phyloP scores from a whole-genome alignment of 441 rosid species.

The Capsella rubella region DNA sequence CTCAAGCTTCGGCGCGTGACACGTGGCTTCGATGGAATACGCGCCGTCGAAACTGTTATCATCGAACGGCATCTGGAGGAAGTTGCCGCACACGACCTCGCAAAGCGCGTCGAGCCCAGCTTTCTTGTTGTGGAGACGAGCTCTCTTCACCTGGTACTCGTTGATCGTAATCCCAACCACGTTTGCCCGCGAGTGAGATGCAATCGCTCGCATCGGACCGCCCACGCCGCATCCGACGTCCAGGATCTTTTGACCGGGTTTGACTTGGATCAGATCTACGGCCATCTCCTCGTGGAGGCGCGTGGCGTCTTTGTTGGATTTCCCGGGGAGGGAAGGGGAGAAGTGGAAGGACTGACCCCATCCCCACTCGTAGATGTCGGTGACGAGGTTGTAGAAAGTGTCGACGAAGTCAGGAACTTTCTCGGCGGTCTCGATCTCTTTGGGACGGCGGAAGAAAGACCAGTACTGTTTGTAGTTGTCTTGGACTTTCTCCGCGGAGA shows the following conservation, averaged over 20 bases:
- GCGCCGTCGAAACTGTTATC: slow-evolving; percentile 88
- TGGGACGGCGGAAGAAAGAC: slow-evolving; percentile 89
- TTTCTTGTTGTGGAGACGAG: slow-evolving; percentile 73
- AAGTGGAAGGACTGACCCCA: slow-evolving; percentile 99
- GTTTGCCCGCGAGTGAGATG: slow-evolving; percentile 76
- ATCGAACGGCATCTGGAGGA: slow-evolving; percentile 80
- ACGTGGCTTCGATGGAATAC: slow-evolving; percentile 92
- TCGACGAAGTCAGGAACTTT: slow-evolving; percentile 89
- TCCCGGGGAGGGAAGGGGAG: slow-evolving; percentile 74
- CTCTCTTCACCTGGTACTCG: slow-evolving; percentile 85
- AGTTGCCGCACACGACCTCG: slow-evolving; percentile 88
- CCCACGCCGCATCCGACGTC: slow-evolving; percentile 96
- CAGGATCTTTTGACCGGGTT: slow-evolving; percentile 62
- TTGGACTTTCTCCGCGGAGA: slow-evolving; percentile 79
- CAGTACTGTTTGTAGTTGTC: slow-evolving; percentile 82
- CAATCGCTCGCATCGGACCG: slow-evolving; percentile 96
- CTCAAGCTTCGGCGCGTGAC: slow-evolving; percentile 90
- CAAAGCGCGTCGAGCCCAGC: slow-evolving; percentile 79
- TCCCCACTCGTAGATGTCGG: slow-evolving; percentile 99
- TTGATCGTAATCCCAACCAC: slow-evolving; percentile 93
- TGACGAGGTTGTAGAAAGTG: slow-evolving; percentile 88
- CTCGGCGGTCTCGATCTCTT: slow-evolving; percentile 79
- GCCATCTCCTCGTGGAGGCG: slow-evolving; percentile 89
- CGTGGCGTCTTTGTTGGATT: slow-evolving; percentile 80
- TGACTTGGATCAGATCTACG: slow-evolving; percentile 69